Evolutionary conservation across 164 flowering plant genomes (phyloP), one percentile per base, ranked within the genome.

Genomic region (Piper betle): DNA sequence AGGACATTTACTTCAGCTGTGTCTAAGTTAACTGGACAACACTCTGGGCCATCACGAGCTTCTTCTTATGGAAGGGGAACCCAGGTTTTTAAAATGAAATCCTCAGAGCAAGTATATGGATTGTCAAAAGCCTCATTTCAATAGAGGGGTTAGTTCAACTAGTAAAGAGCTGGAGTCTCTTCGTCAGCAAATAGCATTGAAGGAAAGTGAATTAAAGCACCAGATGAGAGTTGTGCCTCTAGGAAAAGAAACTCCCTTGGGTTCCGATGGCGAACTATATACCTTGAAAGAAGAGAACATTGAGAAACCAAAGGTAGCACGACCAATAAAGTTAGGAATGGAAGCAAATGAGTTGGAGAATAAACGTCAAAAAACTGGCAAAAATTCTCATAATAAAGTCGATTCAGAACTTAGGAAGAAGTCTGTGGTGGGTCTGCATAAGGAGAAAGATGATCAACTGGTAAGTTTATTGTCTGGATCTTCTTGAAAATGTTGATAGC

Each of bases 151-250:
- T 60, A 69, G 40, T 57, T 64, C 63, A 58, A 77, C 71, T 25
- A 68, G 53, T 43, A 73, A 52, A 62, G 76, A 86, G 64, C 75
- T 85, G 57, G 86, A 80, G 66, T 88, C 74, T 68, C 75, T 91
- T 60, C 83, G 94, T 37, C 85, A 84, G 72, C 77, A 82, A 66
- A 86, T 91, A 74, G 96, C 92, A 12, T 71, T 76, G 18, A 82
- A 83, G 15, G 97, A 88, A 76, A 82, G 67, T 67, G 84, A 88
- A 74, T 65, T 85, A 33, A 86, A 77, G 79, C 65, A 4, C 58
- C 33, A 25, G 33, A 1, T 25, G 33, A 83, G 81, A 72, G 63
- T 79, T 57, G 69, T 71, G 4, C 82, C 75, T 63, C 76, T 72
- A 63, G 74, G 58, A 54, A 83, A 73, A 73, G 85, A 75, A 55